Percentiles rank a stretch among this genome's conserved stretches.
Evolutionary conservation across 768 basidiomycete species (phyloP).

Genomic region (Lactifluus echinatus): DNA sequence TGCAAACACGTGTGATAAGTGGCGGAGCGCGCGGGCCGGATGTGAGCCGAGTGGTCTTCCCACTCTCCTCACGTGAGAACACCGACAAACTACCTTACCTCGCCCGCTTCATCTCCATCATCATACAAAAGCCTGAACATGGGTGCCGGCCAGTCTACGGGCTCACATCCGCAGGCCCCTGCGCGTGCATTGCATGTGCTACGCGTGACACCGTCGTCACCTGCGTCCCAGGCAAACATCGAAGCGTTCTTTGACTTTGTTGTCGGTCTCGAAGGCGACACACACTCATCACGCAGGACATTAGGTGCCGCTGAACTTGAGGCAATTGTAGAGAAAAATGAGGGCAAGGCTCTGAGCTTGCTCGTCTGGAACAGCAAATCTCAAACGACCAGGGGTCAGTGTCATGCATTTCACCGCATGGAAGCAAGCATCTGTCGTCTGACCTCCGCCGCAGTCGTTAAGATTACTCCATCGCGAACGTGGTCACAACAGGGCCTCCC

Average conservation of each 20-base stretch:
- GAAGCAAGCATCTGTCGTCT: neutral
- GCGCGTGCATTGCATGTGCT: conserved; percentile 74
- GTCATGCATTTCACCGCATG: neutral
- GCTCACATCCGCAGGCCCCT: conserved; percentile 36
- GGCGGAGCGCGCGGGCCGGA: neutral
- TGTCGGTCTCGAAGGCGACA: conserved; percentile 77
- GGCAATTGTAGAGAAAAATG: conserved; percentile 74
- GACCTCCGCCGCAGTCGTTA: conserved; percentile 49
- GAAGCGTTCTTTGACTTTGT: conserved; percentile 97
- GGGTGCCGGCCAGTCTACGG: conserved; percentile 71
- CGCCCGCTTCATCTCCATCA: neutral
- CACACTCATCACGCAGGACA: conserved; percentile 39
- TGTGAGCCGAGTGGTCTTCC: too few relatives aligned
- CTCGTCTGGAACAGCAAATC: conserved; percentile 82
- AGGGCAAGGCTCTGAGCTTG: conserved; percentile 59
- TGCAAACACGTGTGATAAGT: too few relatives aligned
- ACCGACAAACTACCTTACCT: neutral
- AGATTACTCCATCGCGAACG: conserved; percentile 72
- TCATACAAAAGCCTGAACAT: conserved; percentile 31
- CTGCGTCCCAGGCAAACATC: conserved; percentile 76
- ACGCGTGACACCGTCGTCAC: conserved; percentile 82
- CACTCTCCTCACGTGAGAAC: too few relatives aligned
- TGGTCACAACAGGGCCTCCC: conserved; percentile 57
- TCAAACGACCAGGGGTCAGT: conserved; percentile 56
- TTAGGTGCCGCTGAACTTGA: conserved; percentile 68